Conservation (phyloP, 225 moss, liverwort and hornwort species). For the Pleurozium schreberi region DNA sequence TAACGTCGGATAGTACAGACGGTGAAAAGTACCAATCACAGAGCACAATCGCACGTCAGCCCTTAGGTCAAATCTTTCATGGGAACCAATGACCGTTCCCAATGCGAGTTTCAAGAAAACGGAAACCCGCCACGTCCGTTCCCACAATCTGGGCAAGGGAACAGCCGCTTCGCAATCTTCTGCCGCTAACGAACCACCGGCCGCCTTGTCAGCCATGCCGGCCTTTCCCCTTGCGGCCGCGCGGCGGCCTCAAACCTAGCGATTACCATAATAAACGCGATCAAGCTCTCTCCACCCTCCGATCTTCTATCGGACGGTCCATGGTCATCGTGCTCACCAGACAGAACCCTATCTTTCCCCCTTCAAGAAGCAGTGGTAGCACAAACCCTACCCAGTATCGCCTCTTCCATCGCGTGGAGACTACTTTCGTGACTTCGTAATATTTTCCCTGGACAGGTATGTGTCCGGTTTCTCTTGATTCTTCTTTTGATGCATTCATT, state of each 20-base stretch:
- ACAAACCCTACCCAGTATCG: neutral
- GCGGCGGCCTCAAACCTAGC: neutral
- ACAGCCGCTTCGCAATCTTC: neutral
- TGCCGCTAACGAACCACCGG: neutral
- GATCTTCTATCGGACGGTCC: neutral
- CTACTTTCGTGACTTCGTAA: no score
- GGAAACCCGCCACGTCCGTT: neutral
- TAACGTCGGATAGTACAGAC: neutral
- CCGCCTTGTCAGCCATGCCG: neutral
- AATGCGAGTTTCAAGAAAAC: no score
- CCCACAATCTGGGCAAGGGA: neutral
- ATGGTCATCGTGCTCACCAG: neutral
- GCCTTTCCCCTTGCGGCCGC: neutral
- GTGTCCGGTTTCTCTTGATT: rapidly evolving
- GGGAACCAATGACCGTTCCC: neutral
- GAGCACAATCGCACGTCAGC: neutral
- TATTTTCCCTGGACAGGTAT: neutral
- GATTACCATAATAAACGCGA: neutral
- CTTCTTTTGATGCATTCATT: rapidly evolving
- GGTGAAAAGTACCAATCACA: neutral
- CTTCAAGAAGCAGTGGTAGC: neutral
- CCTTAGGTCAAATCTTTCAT: neutral
- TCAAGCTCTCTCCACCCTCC: neutral
- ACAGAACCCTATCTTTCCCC: neutral
- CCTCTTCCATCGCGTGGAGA: neutral